phyloP scores from a whole-genome alignment of 176 grass and related monocot genomes.

The Musa troglodytarum region DNA sequence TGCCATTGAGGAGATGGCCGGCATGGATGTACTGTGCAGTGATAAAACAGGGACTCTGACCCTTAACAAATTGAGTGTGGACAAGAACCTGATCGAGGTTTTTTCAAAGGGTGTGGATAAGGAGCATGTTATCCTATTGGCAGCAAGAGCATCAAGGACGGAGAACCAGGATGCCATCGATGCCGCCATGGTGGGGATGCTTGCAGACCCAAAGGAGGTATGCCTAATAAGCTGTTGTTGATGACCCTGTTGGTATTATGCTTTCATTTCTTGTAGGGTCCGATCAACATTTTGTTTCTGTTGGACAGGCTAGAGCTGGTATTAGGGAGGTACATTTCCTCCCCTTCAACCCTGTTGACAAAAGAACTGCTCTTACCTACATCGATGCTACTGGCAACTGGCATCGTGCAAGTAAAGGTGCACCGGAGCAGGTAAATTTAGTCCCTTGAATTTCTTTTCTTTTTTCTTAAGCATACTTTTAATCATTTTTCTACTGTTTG shows the following conservation, averaged over 20 bases:
- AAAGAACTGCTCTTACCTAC: constrained; percentile 95
- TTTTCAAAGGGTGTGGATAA: constrained; percentile 37
- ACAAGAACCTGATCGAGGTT: constrained; percentile 54
- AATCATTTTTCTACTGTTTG: neutral
- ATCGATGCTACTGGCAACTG: constrained; percentile 30
- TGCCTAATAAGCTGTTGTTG: neutral
- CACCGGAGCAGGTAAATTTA: constrained; percentile 57
- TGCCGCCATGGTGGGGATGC: constrained; percentile 79
- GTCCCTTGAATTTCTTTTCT: neutral
- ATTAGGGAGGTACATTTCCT: constrained; percentile 75
- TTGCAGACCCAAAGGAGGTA: constrained; percentile 72
- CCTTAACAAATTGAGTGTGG: constrained; percentile 74
- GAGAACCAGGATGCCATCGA: constrained; percentile 99
- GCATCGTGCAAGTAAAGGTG: constrained; percentile 93
- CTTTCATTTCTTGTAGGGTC: neutral
- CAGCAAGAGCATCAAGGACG: constrained; percentile 61
- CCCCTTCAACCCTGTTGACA: constrained; percentile 94
- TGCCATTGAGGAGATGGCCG: constrained; percentile 94
- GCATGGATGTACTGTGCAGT: constrained; percentile 88
- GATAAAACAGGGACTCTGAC: constrained; percentile 97
- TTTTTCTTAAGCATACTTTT: neutral
- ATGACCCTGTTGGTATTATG: neutral
- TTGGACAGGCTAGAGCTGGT: constrained; percentile 54
- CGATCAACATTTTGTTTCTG: neutral
- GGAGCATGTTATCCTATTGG: constrained; percentile 37